Evolutionary conservation across 495 filamentous ascomycete genomes (phyloP), one percentile per base, ranked within the genome.

Genomic region (Aspergillus baeticus): DNA sequence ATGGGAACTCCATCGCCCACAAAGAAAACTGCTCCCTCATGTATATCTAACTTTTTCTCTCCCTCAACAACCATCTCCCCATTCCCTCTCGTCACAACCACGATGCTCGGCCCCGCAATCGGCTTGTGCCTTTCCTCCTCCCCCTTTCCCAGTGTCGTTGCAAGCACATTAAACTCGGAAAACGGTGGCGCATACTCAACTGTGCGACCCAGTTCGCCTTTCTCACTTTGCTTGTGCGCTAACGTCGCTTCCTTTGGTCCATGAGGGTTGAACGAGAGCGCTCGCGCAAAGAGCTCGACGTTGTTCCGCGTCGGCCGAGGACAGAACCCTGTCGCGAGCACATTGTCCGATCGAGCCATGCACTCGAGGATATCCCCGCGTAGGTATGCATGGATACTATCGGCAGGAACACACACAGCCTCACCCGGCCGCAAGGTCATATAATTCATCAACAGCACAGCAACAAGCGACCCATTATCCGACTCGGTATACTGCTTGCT

Each of bases 311-410:
- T 80, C 0, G 82, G 74, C 0, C 74, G 75, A 1, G 87, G 87
- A 62, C 87, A 91, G 75, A 92, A 90, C 0, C 89, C 88, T 3
- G 80, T 81, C 57, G 88, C 89, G 11, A 92, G 75, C 21, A 93
- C 88, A 51, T 92, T 91, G 70, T 92, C 87, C 31, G 81, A 87
- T 18, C 89, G 83, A 2, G 88, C 89, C 89, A 94, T 92, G 72
- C 89, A 91, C 66, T 92, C 88, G 53, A 94, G 83, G 44, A 92
- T 90, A 67, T 91, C 86, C 0, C 90, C 90, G 41, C 81, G 80
- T 2, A 92, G 68, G 65, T 91, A 92, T 1, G 88, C 88, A 61
- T 92, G 87, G 50, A 91, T 88, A 15, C 86, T 87, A 58, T 92
- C 87, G 13, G 86, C 87, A 1, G 89, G 89, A 22, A 93, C 86